Conservation (phyloP, 129 eudicot genomes). For the sunflower (Helianthus annuus) region HanXRQr2.0-SUNRISE NC_035439.2:87374273-87374772, state of each 20-base stretch:
- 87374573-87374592: background rate
- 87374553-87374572: background rate
- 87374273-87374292: constrained; percentile 55
- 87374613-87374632: background rate
- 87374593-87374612: background rate
- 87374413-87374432: background rate
- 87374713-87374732: constrained; percentile 54
- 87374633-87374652: background rate
- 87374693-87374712: constrained; percentile 60
- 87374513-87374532: constrained; percentile 4
- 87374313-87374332: constrained; percentile 50
- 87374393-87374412: background rate
- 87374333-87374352: constrained; percentile 77
- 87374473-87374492: constrained; percentile 17
- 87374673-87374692: constrained; percentile 50
- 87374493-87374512: constrained; percentile 14
- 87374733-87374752: constrained; percentile 51
- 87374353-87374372: constrained; percentile 87
- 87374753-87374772: constrained; percentile 65
- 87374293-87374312: constrained; percentile 61
- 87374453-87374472: constrained; percentile 9
- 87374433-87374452: constrained; percentile 4
- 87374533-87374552: constrained; percentile 12
- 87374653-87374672: background rate
- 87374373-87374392: constrained; percentile 56